These are phyloP conservation scores for Penicillium occitanis DNA, from an alignment of 2,329 filamentous ascomycete genomes.

Conservation along the genomic window DNA sequence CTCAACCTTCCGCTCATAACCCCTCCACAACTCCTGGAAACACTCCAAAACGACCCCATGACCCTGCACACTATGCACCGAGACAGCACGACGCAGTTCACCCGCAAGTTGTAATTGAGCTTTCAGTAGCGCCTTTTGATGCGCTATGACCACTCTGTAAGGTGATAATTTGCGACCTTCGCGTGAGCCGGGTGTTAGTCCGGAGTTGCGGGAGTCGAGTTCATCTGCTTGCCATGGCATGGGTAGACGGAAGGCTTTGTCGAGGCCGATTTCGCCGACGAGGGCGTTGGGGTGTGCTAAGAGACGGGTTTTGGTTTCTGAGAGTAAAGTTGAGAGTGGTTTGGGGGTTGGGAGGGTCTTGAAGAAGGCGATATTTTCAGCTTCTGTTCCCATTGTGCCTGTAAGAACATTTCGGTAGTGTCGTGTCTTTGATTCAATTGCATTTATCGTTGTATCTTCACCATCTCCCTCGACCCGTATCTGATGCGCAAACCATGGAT, in stretches of 20 bases:
- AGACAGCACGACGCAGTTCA: constrained; percentile 57
- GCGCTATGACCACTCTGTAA: constrained; percentile 56
- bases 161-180: constrained; percentile 60
- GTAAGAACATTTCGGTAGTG: constrained; percentile 59
- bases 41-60: constrained; percentile 60
- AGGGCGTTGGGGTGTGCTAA: constrained; percentile 55
- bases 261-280: constrained; percentile 63
- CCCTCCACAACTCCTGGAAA: constrained; percentile 58
- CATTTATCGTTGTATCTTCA: constrained; percentile 4
- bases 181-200: constrained; percentile 59
- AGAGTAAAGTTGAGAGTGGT: constrained; percentile 54
- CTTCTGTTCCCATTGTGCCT: constrained; percentile 37
- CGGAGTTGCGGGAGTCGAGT: constrained; percentile 33
- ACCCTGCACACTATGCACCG: constrained; percentile 63
- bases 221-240: constrained; percentile 47
- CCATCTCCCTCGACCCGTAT: constrained; percentile 49
- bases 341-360: constrained; percentile 54
- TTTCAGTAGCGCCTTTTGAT: constrained; percentile 59
- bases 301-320: constrained; percentile 51
- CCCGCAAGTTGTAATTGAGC: constrained; percentile 60
- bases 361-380: constrained; percentile 51
- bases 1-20: constrained; percentile 40
- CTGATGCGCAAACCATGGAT: constrained; percentile 67
- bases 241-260: constrained; percentile 62
- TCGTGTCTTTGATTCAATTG: constrained; percentile 34